These are phyloP conservation scores for Ceriops decandra DNA, from an alignment of 345 rosid species.

Conservation along the genomic window DNA sequence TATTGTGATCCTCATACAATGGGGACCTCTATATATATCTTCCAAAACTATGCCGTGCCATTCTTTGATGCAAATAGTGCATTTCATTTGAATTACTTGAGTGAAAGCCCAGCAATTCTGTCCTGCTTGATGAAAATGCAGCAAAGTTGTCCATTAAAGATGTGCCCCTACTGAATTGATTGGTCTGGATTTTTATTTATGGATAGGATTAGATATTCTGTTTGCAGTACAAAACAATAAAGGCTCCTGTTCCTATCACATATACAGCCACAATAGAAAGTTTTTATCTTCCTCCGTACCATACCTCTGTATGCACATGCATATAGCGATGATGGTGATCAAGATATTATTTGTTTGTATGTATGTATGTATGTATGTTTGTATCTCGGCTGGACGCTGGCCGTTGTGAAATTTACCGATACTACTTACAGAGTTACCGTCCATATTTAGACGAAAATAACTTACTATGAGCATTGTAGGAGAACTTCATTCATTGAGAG, in stretches of 20 bases:
- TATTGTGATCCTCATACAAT: not conserved
- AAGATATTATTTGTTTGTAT: no score
- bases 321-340: not conserved
- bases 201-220: slow-evolving; percentile 23
- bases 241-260: slow-evolving; percentile 15
- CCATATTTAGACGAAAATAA: no score
- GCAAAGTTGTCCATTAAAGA: slow-evolving; percentile 17
- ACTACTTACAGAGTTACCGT: no score
- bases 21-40: not conserved
- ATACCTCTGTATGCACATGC: not conserved
- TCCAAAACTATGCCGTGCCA: not conserved
- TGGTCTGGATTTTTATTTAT: slow-evolving; percentile 15
- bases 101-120: slow-evolving; percentile 7
- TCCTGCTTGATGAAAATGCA: slow-evolving; percentile 13
- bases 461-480: no score
- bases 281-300: slow-evolving; percentile 3
- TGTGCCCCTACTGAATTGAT: slow-evolving; percentile 21
- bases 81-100: not conserved
- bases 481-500: no score
- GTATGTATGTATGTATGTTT: no score
- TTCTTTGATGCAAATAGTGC: not conserved
- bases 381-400: no score
- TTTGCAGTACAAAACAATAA: slow-evolving; percentile 21
- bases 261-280: not conserved
- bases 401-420: no score